Evolutionary conservation across 352 stramenopile species (phyloP).

Genomic region (Globisporangium perplexum): DNA sequence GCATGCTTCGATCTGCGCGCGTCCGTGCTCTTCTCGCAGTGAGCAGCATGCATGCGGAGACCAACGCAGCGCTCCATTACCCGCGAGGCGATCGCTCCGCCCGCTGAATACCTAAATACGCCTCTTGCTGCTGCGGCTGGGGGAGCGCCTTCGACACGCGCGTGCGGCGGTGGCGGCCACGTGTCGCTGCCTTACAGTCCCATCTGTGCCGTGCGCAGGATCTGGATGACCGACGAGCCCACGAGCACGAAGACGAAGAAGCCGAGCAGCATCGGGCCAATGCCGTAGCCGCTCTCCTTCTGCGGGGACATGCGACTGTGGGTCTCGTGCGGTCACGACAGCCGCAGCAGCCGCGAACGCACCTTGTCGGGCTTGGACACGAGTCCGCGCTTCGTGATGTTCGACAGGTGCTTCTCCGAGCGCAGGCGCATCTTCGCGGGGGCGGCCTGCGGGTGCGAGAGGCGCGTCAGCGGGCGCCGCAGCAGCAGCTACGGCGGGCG

Average conservation of each 20-base stretch:
- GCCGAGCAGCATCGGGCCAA: slow-evolving; percentile 73
- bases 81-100: background rate
- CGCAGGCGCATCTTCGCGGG: slow-evolving; percentile 82
- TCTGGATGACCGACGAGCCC: slow-evolving; percentile 83
- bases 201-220: slow-evolving; percentile 72
- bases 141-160: no score
- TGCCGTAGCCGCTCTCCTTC: slow-evolving; percentile 51
- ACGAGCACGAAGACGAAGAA: slow-evolving; percentile 88
- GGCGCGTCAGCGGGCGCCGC: no score
- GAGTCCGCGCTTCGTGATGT: slow-evolving; percentile 84
- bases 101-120: background rate
- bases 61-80: background rate
- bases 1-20: background rate
- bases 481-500: no score
- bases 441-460: slow-evolving; percentile 7
- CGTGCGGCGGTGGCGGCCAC: slow-evolving; percentile 8
- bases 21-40: background rate
- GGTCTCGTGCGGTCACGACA: no score
- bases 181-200: slow-evolving; percentile 38
- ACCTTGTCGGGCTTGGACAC: slow-evolving; percentile 81
- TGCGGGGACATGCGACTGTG: no score
- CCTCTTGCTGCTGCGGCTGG: background rate
- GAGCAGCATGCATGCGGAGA: background rate
- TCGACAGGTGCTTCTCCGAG: slow-evolving; percentile 82
- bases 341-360: slow-evolving; percentile 1